phyloP scores from a whole-genome alignment of 169 alveolate species.

The Cryptosporidium xiaoi region DNA sequence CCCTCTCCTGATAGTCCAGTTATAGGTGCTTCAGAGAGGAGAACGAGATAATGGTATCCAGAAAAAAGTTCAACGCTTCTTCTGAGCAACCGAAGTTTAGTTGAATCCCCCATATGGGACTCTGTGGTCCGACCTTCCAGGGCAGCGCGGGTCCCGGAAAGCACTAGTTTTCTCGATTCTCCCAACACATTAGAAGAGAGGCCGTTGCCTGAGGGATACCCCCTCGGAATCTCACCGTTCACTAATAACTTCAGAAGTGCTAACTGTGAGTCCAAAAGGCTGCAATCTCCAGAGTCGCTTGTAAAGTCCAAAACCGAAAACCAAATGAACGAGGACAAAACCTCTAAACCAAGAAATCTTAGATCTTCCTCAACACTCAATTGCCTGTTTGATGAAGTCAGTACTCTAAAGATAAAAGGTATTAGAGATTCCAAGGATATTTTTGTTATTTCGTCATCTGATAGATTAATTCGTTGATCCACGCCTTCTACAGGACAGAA shows the following conservation, averaged over 20 bases:
- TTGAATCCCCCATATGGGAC: background rate
- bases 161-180: conserved; percentile 49
- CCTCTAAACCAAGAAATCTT: conserved; percentile 21
- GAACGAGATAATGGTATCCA: conserved; percentile 52
- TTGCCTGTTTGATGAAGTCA: background rate
- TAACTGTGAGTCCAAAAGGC: conserved; percentile 24
- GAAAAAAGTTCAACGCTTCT: conserved; percentile 30
- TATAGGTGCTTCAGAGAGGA: conserved; percentile 15
- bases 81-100: conserved; percentile 4
- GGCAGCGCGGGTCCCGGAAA: conserved; percentile 63
- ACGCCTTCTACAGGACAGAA: conserved; percentile 3
- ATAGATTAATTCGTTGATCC: background rate
- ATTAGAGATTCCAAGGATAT: conserved; percentile 18
- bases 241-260: conserved; percentile 11
- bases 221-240: conserved; percentile 19
- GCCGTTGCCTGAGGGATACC: background rate
- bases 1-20: conserved; percentile 52
- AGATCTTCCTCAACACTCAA: conserved; percentile 10
- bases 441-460: background rate
- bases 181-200: background rate
- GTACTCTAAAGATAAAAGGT: background rate
- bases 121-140: background rate
- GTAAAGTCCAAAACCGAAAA: conserved; percentile 13
- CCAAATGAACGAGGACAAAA: conserved; percentile 43
- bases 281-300: background rate